Base-by-base conservation (phyloP, 805 yeast genomes). In the Pichia paraexigua region DNA sequence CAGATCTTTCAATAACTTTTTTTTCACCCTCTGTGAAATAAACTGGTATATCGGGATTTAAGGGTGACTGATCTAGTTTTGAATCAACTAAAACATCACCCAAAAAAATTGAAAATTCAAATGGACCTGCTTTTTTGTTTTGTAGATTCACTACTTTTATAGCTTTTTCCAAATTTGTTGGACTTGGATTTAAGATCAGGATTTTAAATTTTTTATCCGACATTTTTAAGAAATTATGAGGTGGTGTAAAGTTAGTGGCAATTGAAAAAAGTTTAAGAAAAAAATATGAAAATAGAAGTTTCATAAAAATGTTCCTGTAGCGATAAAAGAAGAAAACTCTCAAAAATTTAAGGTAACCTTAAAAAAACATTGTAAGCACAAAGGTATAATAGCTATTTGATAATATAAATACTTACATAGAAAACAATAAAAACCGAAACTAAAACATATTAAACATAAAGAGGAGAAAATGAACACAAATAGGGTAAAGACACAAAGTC, bases 121-220 rank as follows among this genome's bases (percentile, higher is more conserved):
- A 85, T 0, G 89, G 89, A 0, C 90, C 90, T 43, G 80, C 81
- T 57, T 79, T 83, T 22, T 61, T 52, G 58, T 82, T 70, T 47
- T 83, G 72, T 1, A 69, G 54, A 58, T 79, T 76, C 5, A 81
- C 73, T 48, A 76, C 72, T 41, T 58, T 63, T 7, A 77, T 57
- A 0, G 77, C 69, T 53, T 76, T 77, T 0, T 73, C 71, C 9
- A 83, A 55, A 9, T 65, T 61, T 1, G 66, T 56, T 1, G 74
- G 68, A 20, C 68, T 55, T 4, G 83, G 82, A 57, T 78, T 71
- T 37, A 78, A 61, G 21, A 78, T 73, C 45, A 79, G 35, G 2
- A 45, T 65, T 61, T 47, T 28, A 11, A 54, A 20, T 30, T 41
- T 54, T 25, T 43, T 43, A 18, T 24, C 21, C 22, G 17, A 39